Evolutionary conservation across 495 filamentous ascomycete genomes (phyloP), one percentile per base, ranked within the genome.

Genomic region (Podospora pseudopauciseta): DNA sequence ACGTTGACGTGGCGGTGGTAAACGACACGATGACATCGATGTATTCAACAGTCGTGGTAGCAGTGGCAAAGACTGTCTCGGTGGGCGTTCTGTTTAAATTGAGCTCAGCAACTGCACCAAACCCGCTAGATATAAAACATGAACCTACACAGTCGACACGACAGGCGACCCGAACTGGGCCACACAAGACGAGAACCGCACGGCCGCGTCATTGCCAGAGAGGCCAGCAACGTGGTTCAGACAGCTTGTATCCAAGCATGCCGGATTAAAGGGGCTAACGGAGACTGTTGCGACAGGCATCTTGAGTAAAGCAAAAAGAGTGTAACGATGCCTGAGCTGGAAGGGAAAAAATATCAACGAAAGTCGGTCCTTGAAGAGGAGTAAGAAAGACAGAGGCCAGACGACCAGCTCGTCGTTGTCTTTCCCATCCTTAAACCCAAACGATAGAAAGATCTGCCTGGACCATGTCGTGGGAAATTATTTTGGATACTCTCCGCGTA

Each of bases 21-120:
- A 32, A 7, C 5, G 28, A 44, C 26, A 49, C 30, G 32, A 63
- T 63, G 61, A 63, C 49, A 32, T 63, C 61, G 32, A 32, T 63
- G 61, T 63, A 63, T 19, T 28, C 27, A 27, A 49, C 61, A 13
- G 61, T 63, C 61, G n/a, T 19, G 61, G 61, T 63, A n/a, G 28
- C 27, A 18, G 61, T 63, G 18, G 34, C 16, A 27, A 44, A 63
- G 0, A 49, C 13, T 0, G 30, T 44, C 11, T 63, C 61, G 1
- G 55, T 58, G 55, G 32, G 61, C 32, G 30, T 20, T 39, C 27
- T 28, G 20, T n/a, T 39, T 23, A 2, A 23, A 23, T 23, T 23
- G 23, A 23, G 23, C 1, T 23, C 23, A 23, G 23, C 23, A 23
- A 23, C 23, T 23, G 23, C 23, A 23, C 23, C 23, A 23, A 23